Base-by-base conservation (phyloP, 2,329 filamentous ascomycete genomes). In the Amphichorda felina region DNA sequence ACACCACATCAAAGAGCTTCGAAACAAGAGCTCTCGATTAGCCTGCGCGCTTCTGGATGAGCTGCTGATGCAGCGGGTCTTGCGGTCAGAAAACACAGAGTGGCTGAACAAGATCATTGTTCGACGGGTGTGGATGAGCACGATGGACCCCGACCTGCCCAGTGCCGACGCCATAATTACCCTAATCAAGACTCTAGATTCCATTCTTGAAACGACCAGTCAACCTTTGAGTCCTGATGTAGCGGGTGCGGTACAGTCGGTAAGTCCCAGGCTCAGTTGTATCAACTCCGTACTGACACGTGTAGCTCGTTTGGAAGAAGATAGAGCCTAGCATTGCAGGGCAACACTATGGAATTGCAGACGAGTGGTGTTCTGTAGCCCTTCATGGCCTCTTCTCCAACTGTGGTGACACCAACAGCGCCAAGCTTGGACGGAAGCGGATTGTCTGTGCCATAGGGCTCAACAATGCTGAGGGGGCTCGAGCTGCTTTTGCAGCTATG, bases 221-320 rank as follows among this genome's bases (percentile, higher is more conserved):
- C 55, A 57, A 2, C 51, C 66, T 0, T 51, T 93, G 4, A 63
- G 70, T 16, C 55, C 71, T 4, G 67, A 73, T 41, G 75, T 76
- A 5, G 75, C 82, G 10, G 72, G 76, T 41, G 78, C 79, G 24
- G 71, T 72, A 6, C 79, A 84, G 45, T 81, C 75, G 24, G 76
- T 82, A 50, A 45, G 70, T 54, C 9, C n/a, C n/a, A n/a, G n/a
- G n/a, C n/a, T 35, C 5, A 24, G 10, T 10, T 10, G n/a, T 21
- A 10, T 22, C 16, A 14, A 33, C 11, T 8, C n/a, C 19, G 18
- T 31, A 28, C 13, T 6, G 16, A 15, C 10, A 6, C 14, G 6
- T 26, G 42, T 48, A 89, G 82, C 55, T 94, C 4, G 59, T 94
- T 4, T 95, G 87, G 86, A 91, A 86, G 55, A 72, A 68, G 18